Base-by-base conservation (phyloP, 805 yeast genomes). In the Sugiyamaella chiloensis region DNA sequence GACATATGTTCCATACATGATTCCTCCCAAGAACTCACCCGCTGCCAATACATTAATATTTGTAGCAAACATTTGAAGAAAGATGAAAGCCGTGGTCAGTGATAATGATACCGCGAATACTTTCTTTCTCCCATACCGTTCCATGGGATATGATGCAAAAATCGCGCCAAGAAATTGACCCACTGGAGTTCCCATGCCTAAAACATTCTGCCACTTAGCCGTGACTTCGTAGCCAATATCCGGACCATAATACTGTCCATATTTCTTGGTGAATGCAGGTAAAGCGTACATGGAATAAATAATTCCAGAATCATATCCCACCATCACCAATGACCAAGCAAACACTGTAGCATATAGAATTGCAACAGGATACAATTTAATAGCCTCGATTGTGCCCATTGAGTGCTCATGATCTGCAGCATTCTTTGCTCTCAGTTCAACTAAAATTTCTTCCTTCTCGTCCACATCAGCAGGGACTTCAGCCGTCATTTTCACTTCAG, bases 71-170 rank as follows among this genome's bases (percentile, higher is more conserved):
- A n/a, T n/a, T n/a, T n/a, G n/a, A n/a, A n/a, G n/a, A n/a, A n/a
- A n/a, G n/a, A n/a, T n/a, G n/a, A 74, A 71, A 3, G 78, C 66
- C 52, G 78, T 58, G 24, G 74, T 67, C 48, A 70, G 75, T 53
- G 74, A 75, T 11, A 68, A 66, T 44, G 41, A 29, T 27, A 21
- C n/a, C 24, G 35, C 23, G 11, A 31, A n/a, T n/a, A 34, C 11
- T 26, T 12, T 16, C 27, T 37, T 21, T 17, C 40, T 41, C 5
- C 47, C 47, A 21, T 35, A 6, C 11, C 32, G 7, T 12, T 35
- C 42, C 5, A 36, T 20, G 35, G 36, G 14, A 24, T 21, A 36
- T 16, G 42, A 41, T 17, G 31, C 16, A 2, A 21, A 19, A n/a
- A 32, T 19, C 19, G 37, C 16, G 20, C 80, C 81, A 23, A 74